Conservation (phyloP, 1,284 basidiomycete species). For the Cerrena zonata region DNA sequence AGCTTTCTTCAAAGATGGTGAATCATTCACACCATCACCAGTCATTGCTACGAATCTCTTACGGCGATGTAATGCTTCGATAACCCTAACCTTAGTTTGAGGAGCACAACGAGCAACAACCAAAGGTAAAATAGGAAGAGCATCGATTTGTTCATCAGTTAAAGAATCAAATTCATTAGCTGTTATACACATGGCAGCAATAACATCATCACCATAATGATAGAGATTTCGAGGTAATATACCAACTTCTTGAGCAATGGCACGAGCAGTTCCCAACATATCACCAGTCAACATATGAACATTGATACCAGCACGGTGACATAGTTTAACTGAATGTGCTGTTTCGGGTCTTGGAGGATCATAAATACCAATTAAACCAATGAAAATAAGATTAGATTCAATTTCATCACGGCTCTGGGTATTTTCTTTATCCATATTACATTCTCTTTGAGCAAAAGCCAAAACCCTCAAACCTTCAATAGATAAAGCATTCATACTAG, state of each 20-base stretch:
- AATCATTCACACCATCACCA: constrained; percentile 59
- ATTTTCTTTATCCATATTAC: no score
- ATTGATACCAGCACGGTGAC: no score
- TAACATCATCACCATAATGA: constrained; percentile 11
- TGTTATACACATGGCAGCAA: constrained; percentile 35
- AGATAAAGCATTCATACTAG: no score
- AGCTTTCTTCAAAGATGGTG: constrained; percentile 53
- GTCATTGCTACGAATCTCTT: constrained; percentile 42
- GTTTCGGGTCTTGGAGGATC: no score
- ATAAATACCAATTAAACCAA: no score
- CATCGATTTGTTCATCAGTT: constrained; percentile 57
- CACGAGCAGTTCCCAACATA: constrained; percentile 38
- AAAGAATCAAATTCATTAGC: constrained; percentile 59
- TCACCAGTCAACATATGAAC: no score
- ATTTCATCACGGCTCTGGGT: no score
- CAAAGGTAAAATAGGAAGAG: constrained; percentile 46
- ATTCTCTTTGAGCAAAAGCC: no score
- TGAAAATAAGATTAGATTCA: no score
- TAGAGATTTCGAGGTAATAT: constrained; percentile 42
- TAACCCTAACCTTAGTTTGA: constrained; percentile 42
- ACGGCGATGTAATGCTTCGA: constrained; percentile 54
- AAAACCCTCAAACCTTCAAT: no score
- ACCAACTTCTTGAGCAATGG: constrained; percentile 35
- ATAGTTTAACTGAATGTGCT: no score
- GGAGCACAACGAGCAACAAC: constrained; percentile 55